Evolutionary conservation across 1,139 yeast genomes (phyloP), one percentile per base, ranked within the genome.

Genomic region (Magnusiomyces suaveolens): DNA sequence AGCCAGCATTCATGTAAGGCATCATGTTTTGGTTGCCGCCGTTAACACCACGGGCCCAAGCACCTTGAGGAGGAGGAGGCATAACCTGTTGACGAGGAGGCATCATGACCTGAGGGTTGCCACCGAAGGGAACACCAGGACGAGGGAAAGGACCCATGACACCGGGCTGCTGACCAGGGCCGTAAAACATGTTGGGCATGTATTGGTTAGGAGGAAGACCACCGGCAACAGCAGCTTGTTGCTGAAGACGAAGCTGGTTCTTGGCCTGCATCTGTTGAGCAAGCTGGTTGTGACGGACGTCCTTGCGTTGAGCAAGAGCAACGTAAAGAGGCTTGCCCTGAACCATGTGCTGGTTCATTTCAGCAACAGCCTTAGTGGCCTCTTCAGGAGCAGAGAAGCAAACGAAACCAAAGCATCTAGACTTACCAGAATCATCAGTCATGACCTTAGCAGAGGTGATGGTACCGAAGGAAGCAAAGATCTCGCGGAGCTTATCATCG

Each of bases 221-320:
- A 57, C 78, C 77, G 63, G 85, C 87, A 29, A 69, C 71, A 43
- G 74, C 75, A 48, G 75, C 76, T 72, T 87, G 89, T 73, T 89
- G 96, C 80, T 90, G 97, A 82, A 89, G 81, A 79, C 97, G 87
- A 85, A 90, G 83, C 77, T 92, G 97, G 82, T 88, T 89, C 80
- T 96, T 87, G 64, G 97, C 97, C 74, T 87, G 95, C 71, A 89
- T 87, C 76, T 92, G 98, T 78, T 94, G 97, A 74, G 89, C 94
- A 72, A 94, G 81, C 79, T 92, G 97, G 67, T 89, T 82, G 72
- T 96, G 87, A 82, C 99, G 89, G 60, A 88, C 96, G 69, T 92
- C 98, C 79, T 89, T 90, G 75, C 97, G 87, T 82, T 92, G 98
- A 67, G 98, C 98, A 71, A 94, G 84, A 62, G 97, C 97, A 75